phyloP scores from a whole-genome alignment of 1,284 basidiomycete genomes.

The Cutaneotrichosporon mucoides region DNA sequence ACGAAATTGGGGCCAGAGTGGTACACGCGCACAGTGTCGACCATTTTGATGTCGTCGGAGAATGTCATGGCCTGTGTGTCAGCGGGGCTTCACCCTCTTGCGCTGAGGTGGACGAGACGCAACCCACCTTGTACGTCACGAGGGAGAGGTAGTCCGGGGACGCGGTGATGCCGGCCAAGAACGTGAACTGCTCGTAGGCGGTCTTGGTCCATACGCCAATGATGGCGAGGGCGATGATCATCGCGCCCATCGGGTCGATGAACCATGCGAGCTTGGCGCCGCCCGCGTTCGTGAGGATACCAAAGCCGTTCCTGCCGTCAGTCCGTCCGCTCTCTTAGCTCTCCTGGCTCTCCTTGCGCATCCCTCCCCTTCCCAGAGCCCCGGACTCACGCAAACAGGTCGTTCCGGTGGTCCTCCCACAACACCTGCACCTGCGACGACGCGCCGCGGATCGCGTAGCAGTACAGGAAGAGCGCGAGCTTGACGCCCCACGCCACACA shows the following conservation, averaged over 20 bases:
- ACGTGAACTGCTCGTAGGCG: conserved; percentile 70
- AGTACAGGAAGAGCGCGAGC: conserved; percentile 79
- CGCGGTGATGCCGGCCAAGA: conserved; percentile 85
- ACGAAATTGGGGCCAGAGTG: conserved; percentile 73
- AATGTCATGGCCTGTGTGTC: conserved; percentile 65
- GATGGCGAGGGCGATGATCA: conserved; percentile 65
- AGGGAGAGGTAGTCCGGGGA: conserved; percentile 85
- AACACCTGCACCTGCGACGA: conserved; percentile 88
- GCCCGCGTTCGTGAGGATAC: conserved; percentile 83
- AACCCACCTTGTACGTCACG: conserved; percentile 72
- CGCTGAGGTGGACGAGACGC: no score
- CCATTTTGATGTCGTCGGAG: conserved; percentile 72
- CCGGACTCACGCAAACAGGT: conserved; percentile 60
- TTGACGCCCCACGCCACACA: conserved; percentile 80
- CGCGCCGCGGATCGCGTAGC: conserved; percentile 67
- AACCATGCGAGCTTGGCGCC: conserved; percentile 66
- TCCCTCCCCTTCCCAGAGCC: no score
- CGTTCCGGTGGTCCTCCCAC: conserved; percentile 94
- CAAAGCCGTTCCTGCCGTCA: conserved; percentile 50
- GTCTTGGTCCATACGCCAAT: conserved; percentile 76
- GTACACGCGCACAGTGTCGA: conserved; percentile 86
- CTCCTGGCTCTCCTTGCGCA: background rate
- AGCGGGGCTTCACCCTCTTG: no score
- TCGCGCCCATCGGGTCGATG: conserved; percentile 53
- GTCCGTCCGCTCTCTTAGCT: background rate